A percentile compares a stretch with the other conserved stretches of the same genome.
Conservation (phyloP, 441 rosid species). For the Aleurites moluccanus region DNA sequence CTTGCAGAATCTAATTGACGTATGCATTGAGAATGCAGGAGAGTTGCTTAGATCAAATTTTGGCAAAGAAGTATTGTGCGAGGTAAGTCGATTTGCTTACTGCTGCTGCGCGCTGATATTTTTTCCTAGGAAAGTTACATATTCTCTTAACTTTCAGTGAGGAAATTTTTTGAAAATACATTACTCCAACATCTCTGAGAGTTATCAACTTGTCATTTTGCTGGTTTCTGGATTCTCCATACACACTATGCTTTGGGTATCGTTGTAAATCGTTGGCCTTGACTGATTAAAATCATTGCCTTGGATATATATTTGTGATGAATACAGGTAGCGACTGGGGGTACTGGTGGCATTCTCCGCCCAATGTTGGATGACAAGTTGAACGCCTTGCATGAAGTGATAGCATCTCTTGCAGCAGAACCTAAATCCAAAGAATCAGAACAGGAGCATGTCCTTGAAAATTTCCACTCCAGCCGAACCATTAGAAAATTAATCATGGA, state of each 20-base stretch:
- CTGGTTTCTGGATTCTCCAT: not conserved
- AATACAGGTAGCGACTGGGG: slow-evolving; percentile 73
- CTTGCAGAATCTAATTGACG: slow-evolving; percentile 72
- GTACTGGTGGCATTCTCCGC: slow-evolving; percentile 61
- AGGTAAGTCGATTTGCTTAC: slow-evolving; percentile 41
- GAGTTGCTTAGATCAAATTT: slow-evolving; percentile 75
- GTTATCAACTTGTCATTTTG: slow-evolving; percentile 4
- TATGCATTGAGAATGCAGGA: slow-evolving; percentile 61
- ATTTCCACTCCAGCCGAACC: slow-evolving; percentile 83
- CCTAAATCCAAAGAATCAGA: slow-evolving; percentile 54
- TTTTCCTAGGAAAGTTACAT: not conserved
- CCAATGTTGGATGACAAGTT: slow-evolving; percentile 67
- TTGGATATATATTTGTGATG: slow-evolving; percentile 14
- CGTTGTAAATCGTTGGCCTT: not conserved
- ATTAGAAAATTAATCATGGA: slow-evolving; percentile 77
- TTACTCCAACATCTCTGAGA: no score
- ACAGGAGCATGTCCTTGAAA: slow-evolving; percentile 70
- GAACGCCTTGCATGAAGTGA: slow-evolving; percentile 56
- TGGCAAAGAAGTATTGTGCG: slow-evolving; percentile 79
- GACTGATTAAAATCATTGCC: not conserved
- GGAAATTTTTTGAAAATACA: not conserved
- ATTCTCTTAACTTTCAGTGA: not conserved
- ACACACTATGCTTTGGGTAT: not conserved
- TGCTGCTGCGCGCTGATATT: not conserved
- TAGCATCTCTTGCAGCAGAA: slow-evolving; percentile 67